Base-by-base conservation (phyloP, 768 basidiomycete species). In the Mycena polygramma region DNA sequence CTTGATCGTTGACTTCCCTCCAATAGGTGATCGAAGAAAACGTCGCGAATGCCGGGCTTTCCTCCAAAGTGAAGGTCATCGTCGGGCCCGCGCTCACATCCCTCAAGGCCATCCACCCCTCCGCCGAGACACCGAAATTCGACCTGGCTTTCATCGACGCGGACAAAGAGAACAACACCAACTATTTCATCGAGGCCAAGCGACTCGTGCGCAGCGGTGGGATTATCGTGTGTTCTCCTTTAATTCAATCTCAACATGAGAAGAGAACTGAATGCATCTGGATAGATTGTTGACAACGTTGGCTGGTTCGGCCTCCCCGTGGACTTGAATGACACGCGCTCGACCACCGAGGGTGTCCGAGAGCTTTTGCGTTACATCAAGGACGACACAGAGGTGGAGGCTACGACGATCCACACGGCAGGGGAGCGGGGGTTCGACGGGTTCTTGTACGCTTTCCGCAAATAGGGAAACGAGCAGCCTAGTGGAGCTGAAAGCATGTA, bases 71-170 rank as follows among this genome's bases (percentile, higher is more conserved):
- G 41, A 77, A 84, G 35, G 77, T 91, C 41, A 80, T 89, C 49
- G 77, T 87, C 35, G 90, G 89, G 0, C 81, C 85, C 46, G 90
- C 89, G 4, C 78, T 79, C 5, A 85, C 88, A 9, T 83, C 86
- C 0, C 80, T 92, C 46, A 78, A 78, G 30, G 82, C 79, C 46
- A 79, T 92, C 41, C 79, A 83, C 8, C 78, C 30, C 6, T 30
- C 89, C 11, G 83, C 84, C n/a, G 77, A 79, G 10, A n/a, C 10
- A 7, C 22, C 22, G 10, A 85, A 84, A 35, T 92, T 91, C 76
- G 92, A 93, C 77, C 77, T 93, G 22, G 82, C 79, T 0, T 88
- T 88, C 81, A 85, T 88, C 67, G 87, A 88, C 77, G 87, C 87
- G 15, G 85, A 88, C 78, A 88, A 87, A 74, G 69, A 75, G 43